A percentile compares a stretch with the other conserved stretches of the same genome.
Evolutionary conservation across 345 rosid species (phyloP).

Genomic region (Camelina hispida): DNA sequence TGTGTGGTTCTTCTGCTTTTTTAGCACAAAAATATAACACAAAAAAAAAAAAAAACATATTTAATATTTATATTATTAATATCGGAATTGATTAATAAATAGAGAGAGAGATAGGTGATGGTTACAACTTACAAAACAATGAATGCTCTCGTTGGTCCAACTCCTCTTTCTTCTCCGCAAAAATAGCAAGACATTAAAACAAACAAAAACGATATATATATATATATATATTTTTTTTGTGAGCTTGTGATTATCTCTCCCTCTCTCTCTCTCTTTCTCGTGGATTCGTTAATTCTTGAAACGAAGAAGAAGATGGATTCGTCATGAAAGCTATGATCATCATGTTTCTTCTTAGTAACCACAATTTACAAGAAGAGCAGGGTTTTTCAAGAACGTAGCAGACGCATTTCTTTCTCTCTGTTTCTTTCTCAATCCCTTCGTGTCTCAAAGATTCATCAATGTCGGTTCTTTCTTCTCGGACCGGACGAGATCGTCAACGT

Average conservation of each 20-base stretch:
- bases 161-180: constrained; percentile 42
- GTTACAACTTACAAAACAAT: constrained; percentile 25
- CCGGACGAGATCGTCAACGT: constrained; percentile 74
- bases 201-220: neutral
- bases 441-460: constrained; percentile 38
- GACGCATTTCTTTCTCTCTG: neutral
- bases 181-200: constrained; percentile 19
- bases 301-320: constrained; percentile 31
- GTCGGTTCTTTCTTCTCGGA: constrained; percentile 59
- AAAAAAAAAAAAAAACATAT: neutral
- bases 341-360: constrained; percentile 26
- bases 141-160: constrained; percentile 34
- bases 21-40: neutral
- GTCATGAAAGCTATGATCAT: constrained; percentile 28
- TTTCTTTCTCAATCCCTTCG: neutral
- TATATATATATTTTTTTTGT: too few relatives aligned
- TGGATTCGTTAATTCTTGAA: constrained; percentile 26
- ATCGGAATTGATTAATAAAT: constrained; percentile 4
- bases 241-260: too few relatives aligned
- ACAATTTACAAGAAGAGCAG: constrained; percentile 19
- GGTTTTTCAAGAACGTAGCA: constrained; percentile 26
- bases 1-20: neutral
- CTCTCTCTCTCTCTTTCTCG: neutral
- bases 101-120: constrained; percentile 28
- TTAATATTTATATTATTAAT: neutral